phyloP scores from a whole-genome alignment of 345 rosid species.

The Dimocarpus longan region DNA sequence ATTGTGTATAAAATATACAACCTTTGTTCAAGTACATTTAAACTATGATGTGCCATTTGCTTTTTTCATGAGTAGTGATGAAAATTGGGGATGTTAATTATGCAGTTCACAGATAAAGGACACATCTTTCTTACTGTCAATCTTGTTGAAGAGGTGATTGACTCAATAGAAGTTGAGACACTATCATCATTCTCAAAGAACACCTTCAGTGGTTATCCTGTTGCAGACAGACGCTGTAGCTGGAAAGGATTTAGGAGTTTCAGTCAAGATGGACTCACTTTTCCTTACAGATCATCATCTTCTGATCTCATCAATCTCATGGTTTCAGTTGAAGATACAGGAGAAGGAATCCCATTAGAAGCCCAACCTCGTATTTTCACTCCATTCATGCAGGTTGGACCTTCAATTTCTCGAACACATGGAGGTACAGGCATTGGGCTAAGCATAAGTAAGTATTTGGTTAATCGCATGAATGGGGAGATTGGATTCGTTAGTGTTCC shows the following conservation, averaged over 20 bases:
- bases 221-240: conserved; percentile 68
- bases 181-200: conserved; percentile 47
- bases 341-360: conserved; percentile 84
- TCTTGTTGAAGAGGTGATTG: conserved; percentile 77
- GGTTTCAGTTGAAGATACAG: conserved; percentile 96
- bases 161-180: conserved; percentile 52
- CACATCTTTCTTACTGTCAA: conserved; percentile 84
- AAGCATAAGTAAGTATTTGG: conserved; percentile 95
- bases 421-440: conserved; percentile 99
- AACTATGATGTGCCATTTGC: not conserved
- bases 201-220: conserved; percentile 85
- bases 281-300: conserved; percentile 34
- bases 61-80: not conserved
- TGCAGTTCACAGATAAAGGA: conserved; percentile 90
- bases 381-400: conserved; percentile 94
- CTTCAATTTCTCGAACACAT: conserved; percentile 81
- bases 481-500: conserved; percentile 84
- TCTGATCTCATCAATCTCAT: conserved; percentile 59
- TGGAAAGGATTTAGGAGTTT: conserved; percentile 73
- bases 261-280: conserved; percentile 45
- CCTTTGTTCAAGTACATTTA: not conserved
- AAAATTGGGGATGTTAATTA: conserved; percentile 19
- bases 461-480: conserved; percentile 89
- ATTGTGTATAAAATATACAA: not conserved
- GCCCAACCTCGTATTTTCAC: conserved; percentile 91